A percentile compares a stretch with the other conserved stretches of the same genome.
Conservation (phyloP, 2,329 filamentous ascomycete species). For the Byssoonygena ceratinophila region DNA sequence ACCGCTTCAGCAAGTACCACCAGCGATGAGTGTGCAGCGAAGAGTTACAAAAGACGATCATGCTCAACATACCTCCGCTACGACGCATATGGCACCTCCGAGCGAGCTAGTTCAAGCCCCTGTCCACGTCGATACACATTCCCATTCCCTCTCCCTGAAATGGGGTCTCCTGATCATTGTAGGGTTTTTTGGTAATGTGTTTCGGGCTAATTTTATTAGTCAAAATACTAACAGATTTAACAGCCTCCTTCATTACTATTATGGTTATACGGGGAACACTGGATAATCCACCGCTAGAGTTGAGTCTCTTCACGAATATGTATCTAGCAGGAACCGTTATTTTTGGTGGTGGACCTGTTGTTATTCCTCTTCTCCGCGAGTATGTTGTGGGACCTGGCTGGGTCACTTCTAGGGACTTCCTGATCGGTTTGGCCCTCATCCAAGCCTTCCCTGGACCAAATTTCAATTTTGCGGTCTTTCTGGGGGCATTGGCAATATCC, state of each 20-base stretch:
- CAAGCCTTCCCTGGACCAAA: constrained; percentile 57
- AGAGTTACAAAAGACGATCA: constrained; percentile 14
- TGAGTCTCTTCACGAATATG: constrained; percentile 59
- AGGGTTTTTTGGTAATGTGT: constrained; percentile 41
- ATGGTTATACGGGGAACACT: constrained; percentile 42
- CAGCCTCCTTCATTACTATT: constrained; percentile 46
- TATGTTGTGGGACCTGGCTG: constrained; percentile 56
- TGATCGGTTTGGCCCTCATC: constrained; percentile 60
- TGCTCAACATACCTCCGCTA: not conserved
- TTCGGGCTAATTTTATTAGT: not conserved
- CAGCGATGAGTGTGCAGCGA: constrained; percentile 10
- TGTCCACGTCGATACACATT: constrained; percentile 11
- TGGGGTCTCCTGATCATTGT: constrained; percentile 25
- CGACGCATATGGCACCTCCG: not conserved
- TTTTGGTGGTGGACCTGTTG: constrained; percentile 55
- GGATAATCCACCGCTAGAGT: constrained; percentile 37
- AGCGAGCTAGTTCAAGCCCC: not conserved
- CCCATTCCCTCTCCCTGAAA: constrained; percentile 16
- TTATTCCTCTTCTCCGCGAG: constrained; percentile 52
- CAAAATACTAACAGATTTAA: constrained; percentile 11
- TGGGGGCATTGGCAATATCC: constrained; percentile 43
- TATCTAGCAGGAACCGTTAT: constrained; percentile 63
- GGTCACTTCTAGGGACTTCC: constrained; percentile 60
- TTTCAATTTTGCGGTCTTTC: constrained; percentile 45
- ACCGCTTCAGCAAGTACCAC: constrained; percentile 12